Evolutionary conservation across 805 yeast species (phyloP).

Genomic region (Yarrowia alimentaria): DNA sequence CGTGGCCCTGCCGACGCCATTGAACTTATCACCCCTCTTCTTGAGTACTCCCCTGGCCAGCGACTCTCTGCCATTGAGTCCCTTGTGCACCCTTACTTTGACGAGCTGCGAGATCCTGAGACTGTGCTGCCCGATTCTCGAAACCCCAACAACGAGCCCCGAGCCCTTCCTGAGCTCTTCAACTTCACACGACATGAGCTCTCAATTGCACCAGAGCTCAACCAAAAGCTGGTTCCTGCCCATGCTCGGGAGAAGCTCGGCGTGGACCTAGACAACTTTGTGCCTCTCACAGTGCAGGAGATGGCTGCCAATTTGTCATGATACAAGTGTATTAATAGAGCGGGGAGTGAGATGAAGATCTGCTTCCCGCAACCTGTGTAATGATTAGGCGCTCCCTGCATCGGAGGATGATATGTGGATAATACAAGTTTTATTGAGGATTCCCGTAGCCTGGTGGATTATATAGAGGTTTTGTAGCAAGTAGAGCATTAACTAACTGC

Average conservation of each 20-base stretch:
- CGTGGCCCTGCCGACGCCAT: constrained; percentile 83
- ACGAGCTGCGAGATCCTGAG: constrained; percentile 66
- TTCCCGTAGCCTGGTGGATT: too few relatives aligned
- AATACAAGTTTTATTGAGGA: constrained; percentile 6
- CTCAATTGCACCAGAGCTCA: constrained; percentile 45
- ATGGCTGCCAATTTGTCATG: constrained; percentile 28
- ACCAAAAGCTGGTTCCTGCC: constrained; percentile 42
- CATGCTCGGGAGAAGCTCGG: constrained; percentile 46
- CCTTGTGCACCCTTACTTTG: constrained; percentile 83
- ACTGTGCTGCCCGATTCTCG: constrained; percentile 46
- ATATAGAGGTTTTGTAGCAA: too few relatives aligned
- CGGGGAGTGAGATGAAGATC: not conserved
- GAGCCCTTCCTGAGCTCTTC: constrained; percentile 71
- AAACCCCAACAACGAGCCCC: constrained; percentile 63
- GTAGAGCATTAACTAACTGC: too few relatives aligned
- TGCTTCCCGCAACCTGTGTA: too few relatives aligned
- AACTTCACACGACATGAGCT: constrained; percentile 71
- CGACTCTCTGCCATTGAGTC: constrained; percentile 80
- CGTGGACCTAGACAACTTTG: constrained; percentile 56
- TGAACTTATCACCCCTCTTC: constrained; percentile 73
- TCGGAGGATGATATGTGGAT: constrained; percentile 6
- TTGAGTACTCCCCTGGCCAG: constrained; percentile 85
- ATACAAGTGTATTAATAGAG: constrained; percentile 24
- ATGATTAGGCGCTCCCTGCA: not conserved
- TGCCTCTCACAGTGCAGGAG: constrained; percentile 45